Conservation (phyloP, 2,329 filamentous ascomycete species). For the Sporothrix dimorphospora region DNA sequence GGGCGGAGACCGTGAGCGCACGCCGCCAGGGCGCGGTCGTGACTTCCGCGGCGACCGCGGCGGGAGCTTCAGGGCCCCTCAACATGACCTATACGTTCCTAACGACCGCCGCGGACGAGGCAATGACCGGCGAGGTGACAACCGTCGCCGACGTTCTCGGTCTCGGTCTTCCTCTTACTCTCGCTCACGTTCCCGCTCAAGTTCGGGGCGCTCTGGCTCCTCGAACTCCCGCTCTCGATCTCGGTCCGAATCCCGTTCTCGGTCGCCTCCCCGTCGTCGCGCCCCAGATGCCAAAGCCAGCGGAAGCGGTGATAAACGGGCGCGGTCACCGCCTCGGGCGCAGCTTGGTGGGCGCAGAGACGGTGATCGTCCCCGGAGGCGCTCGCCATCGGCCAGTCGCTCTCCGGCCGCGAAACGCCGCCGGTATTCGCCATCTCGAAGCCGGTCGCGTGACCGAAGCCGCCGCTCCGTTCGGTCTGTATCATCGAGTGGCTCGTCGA, state of each 20-base stretch:
- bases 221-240: conserved; percentile 34
- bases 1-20: conserved; percentile 51
- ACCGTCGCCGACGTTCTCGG: conserved; percentile 47
- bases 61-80: conserved; percentile 39
- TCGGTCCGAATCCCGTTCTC: conserved; percentile 27
- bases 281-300: not conserved
- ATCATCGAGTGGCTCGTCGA: conserved; percentile 45
- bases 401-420: conserved; percentile 53
- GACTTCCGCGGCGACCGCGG: conserved; percentile 50
- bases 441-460: conserved; percentile 49
- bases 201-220: conserved; percentile 45
- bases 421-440: conserved; percentile 53
- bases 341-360: not conserved
- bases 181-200: conserved; percentile 28
- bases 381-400: conserved; percentile 43
- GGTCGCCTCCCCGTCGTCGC: not conserved
- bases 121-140: conserved; percentile 43
- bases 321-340: conserved; percentile 20
- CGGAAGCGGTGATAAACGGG: conserved; percentile 6
- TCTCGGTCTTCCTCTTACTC: conserved; percentile 43
- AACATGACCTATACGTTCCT: conserved; percentile 58
- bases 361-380: conserved; percentile 46
- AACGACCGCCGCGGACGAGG: conserved; percentile 47
- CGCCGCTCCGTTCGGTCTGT: conserved; percentile 44
- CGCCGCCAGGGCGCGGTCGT: conserved; percentile 51